Percentiles rank a stretch among this genome's conserved stretches.
phyloP scores from a whole-genome alignment of 805 yeast genomes.

The Tetrapisispora arboricola region DNA sequence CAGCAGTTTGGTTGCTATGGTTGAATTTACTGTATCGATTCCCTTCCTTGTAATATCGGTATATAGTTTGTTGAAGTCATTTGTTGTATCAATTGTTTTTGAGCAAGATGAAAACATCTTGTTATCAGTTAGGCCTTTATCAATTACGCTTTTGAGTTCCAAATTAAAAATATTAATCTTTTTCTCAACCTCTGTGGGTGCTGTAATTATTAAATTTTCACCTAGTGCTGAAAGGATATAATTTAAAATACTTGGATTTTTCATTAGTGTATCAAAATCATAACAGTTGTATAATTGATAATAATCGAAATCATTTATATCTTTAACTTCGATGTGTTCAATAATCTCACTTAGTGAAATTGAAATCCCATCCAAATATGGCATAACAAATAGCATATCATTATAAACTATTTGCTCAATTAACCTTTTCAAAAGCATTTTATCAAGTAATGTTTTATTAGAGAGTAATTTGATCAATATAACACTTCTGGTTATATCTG shows the following conservation, averaged over 20 bases:
- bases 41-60: conserved; percentile 29
- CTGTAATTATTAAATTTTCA: background rate
- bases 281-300: conserved; percentile 8
- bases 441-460: conserved; percentile 4
- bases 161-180: background rate
- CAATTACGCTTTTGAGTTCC: background rate
- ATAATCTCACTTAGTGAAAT: conserved; percentile 7
- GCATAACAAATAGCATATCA: conserved; percentile 8
- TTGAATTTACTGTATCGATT: conserved; percentile 24
- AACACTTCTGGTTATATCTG: conserved; percentile 17
- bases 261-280: conserved; percentile 1
- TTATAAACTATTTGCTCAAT: conserved; percentile 9
- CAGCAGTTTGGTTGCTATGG: conserved; percentile 11
- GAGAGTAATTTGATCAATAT: conserved; percentile 15
- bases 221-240: background rate
- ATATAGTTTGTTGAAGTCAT: background rate
- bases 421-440: conserved; percentile 10
- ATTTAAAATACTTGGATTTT: conserved; percentile 4
- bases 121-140: background rate
- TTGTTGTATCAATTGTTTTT: background rate
- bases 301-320: conserved; percentile 13
- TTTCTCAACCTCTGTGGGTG: background rate
- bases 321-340: conserved; percentile 5
- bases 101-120: background rate
- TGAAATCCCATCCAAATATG: conserved; percentile 7